Evolutionary conservation across 164 flowering plant genomes (phyloP), one percentile per base, ranked within the genome.

Genomic region (Echeveria elegans): DNA sequence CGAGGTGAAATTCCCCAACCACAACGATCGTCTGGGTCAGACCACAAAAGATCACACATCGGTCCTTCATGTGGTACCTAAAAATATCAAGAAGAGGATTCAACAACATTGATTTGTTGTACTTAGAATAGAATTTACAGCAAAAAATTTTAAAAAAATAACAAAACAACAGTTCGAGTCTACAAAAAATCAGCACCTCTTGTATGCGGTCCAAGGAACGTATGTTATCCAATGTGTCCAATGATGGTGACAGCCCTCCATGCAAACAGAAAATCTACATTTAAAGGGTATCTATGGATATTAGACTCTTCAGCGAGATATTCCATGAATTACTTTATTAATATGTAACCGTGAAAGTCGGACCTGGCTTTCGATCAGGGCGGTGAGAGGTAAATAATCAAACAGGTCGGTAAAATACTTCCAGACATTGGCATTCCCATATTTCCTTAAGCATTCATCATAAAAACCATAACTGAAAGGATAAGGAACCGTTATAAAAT

Each of bases 41-140:
- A 86, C 96, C 96, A 89, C 70, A 89, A 69, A 23, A 89, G 87
- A 75, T 89, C 96, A 69, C 96, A 89, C 91, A 89, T 87, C 19
- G 96, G 96, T 31, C 96, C 96, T 73, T 89, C 96, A 72, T 87
- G 93, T 28, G 96, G 96, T 69, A 89, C 96, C 96, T 89, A 47
- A 29, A 29, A 61, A 5, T 36, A 61, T 31, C 2, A 2, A 61
- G 7, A 61, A 6, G 15, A 61, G 16, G 38, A 61, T 61, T 30
- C 19, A 36, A 11, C 23, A 19, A 61, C 16, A 43, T 11, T 43
- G 16, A 34, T 34, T 43, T 43, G 16, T 14, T 15, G 47, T 1
- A 5, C 47, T 43, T 16, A 43, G 47, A 15, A 43, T 43, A 12
- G 15, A 43, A 43, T 40, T 18, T 0, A 9, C 36, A 8, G 21